Base-by-base conservation (phyloP, 2,329 filamentous ascomycete genomes). In the Microdochium trichocladiopsis region DNA sequence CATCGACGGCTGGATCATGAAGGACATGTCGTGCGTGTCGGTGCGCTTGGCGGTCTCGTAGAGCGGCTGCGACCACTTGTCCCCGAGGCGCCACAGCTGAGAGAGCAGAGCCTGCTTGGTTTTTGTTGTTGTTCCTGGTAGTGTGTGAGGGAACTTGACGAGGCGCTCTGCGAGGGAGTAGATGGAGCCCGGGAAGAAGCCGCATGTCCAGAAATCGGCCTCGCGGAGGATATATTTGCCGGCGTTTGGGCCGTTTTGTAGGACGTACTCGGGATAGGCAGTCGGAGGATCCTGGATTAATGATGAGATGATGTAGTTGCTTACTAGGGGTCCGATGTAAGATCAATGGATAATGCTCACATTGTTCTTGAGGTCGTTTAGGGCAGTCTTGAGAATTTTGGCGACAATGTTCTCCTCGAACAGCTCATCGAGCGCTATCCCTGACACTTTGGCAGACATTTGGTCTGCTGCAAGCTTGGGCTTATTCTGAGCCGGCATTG, bases 21-120 rank as follows among this genome's bases (percentile, higher is more conserved):
- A 81, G 0, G 76, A 75, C 53, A 81, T 69, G 43, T 80, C 77
- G 52, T 80, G 78, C 0, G 77, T 80, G 51, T 79, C 74, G 3
- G 67, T 78, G 25, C 73, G 69, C 53, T 53, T 61, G 9, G 68
- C 60, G 63, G 72, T 72, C 16, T 48, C 55, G 49, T 72, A 66
- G 0, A 74, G 55, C 1, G 69, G 68, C 25, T 59, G 59, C 14
- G 66, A 50, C 69, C 68, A 72, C 16, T 52, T 53, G 18, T 51
- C 48, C 50, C 66, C 63, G 2, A 69, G 50, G 1, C 24, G 28
- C 12, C 60, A 54, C 2, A 66, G 53, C n/a, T 56, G 51, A 14
- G 50, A 41, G 37, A 55, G 56, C 21, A 59, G 53, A 10, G 28
- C 8, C 21, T 25, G 18, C 9, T 51, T 10, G 51, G 43, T 48